Base-by-base conservation (phyloP, 352 stramenopile species). In the Phytophthora constricta region DNA sequence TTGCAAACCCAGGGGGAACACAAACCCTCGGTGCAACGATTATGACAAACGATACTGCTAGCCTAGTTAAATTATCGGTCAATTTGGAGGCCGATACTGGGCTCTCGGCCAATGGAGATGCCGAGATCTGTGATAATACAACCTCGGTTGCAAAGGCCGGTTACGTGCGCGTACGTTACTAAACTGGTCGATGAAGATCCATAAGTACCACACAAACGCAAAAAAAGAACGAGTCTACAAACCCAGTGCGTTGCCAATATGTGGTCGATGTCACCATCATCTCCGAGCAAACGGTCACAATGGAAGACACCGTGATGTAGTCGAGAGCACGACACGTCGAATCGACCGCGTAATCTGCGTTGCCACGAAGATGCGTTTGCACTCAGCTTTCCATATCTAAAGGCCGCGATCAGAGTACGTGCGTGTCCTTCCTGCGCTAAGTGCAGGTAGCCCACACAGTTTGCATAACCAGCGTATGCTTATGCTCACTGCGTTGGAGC, bases 401-500 rank as follows among this genome's bases (percentile, higher is more conserved):
- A 69, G 17, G 64, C 45, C 16, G 39, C 23, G 22, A 77, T 63
- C 11, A 68, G 33, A 47, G 55, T 9, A 3, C 59, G 60, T 28
- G 54, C 22, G 19, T 65, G 27, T 25, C 43, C 25, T 41, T 68
- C 34, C 16, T 45, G 58, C 22, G 47, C n/a, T 33, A 64, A 37
- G 11, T 45, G 52, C 17, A 71, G 34, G 22, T 71, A 69, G 23
- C 69, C 64, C 23, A 61, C 46, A 59, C 63, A 49, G 71, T 70
- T 46, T 74, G 59, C 33, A 55, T 53, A 23, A 60, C 46, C 45
- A 72, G 49, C 9, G 16, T 51, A 5, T 45, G 52, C 54, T 62
- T 70, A 16, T 53, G 42, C 42, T 77, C 65, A 39, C 65, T 77
- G 49, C 47, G 54, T 23, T 62, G 55, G 65, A 74, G 74, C 25